These are phyloP conservation scores for Talaromyces ruber DNA, from an alignment of 495 filamentous ascomycete genomes.

Conservation along the genomic window DNA sequence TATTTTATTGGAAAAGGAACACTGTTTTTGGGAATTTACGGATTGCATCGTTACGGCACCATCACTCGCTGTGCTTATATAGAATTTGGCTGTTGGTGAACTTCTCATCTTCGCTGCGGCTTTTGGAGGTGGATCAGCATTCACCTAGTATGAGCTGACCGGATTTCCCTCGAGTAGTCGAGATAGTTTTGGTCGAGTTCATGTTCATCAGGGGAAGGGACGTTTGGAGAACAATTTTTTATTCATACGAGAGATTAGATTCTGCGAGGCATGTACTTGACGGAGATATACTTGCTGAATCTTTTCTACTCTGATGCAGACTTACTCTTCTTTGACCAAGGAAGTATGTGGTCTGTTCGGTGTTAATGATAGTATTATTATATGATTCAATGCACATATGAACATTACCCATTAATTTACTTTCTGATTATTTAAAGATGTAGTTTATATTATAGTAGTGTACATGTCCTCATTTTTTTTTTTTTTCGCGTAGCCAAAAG, in stretches of 20 bases:
- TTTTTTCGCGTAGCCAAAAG: not conserved
- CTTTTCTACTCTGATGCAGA: not conserved
- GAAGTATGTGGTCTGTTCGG: not conserved
- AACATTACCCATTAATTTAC: not conserved
- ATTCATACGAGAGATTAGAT: not conserved
- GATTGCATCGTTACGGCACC: conserved; percentile 2
- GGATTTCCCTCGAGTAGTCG: not conserved
- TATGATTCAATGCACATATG: not conserved
- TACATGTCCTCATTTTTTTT: not conserved
- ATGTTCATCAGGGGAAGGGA: not conserved
- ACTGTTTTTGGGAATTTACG: not conserved
- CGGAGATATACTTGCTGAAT: not conserved
- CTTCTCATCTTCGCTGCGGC: not conserved
- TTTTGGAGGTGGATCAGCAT: not conserved
- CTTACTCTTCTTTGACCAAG: not conserved
- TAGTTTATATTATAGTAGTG: not conserved
- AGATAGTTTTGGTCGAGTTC: not conserved
- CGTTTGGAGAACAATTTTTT: not conserved
- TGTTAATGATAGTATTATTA: conserved; percentile 4
- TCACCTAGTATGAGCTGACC: not conserved
- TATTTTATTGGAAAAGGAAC: conserved; percentile 13
- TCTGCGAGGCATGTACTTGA: not conserved
- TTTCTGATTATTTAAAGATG: not conserved
- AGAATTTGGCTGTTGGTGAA: conserved; percentile 2
- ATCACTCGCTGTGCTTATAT: conserved; percentile 4